Base-by-base conservation (phyloP, 2,329 filamentous ascomycete genomes). In the Moelleriella libera region DNA sequence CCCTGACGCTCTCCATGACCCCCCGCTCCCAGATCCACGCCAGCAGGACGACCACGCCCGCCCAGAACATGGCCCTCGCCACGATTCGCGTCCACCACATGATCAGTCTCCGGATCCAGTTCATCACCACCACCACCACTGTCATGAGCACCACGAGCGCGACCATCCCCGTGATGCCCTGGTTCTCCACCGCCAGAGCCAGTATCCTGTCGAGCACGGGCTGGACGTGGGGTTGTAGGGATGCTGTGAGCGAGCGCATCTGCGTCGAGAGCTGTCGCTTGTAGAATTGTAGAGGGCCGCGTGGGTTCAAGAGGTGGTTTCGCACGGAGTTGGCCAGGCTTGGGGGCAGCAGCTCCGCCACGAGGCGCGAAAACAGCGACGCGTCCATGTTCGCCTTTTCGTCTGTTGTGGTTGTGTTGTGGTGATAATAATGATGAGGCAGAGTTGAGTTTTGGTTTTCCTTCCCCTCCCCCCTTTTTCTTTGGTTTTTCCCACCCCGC, bases 41-140 rank as follows among this genome's bases (percentile, higher is more conserved):
- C 0, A 70, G 70, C 0, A 80, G 41, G 0, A 71, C 69, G 5
- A 72, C 65, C 2, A 89, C 54, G 2, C 68, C 61, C 1, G 73
- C 74, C 78, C 80, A 92, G 52, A 88, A 78, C 2, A 76, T 61
- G 41, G 88, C 54, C 29, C 75, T 67, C 52, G 86, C 62, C 9
- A 72, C 71, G 48, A 94, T 59, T n/a, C 75, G 69, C 46, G 88
- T 76, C 79, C 87, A 88, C 68, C 82, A 94, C 58, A 88, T 68
- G 49, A 94, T 71, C 21, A 87, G 67, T 50, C 86, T 76, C 51
- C 81, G 79, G 14, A 88, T 68, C 68, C 84, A 83, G 60, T 82
- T 75, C 53, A 92, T 69, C 48, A 89, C 61, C 59, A 88, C 70
- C 46, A 90, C 63, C 48, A 80, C 65, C 31, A 80, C 54, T 43